Evolutionary conservation across 2,329 filamentous ascomycete genomes (phyloP).

Genomic region (Coniochaeta ligniaria): DNA sequence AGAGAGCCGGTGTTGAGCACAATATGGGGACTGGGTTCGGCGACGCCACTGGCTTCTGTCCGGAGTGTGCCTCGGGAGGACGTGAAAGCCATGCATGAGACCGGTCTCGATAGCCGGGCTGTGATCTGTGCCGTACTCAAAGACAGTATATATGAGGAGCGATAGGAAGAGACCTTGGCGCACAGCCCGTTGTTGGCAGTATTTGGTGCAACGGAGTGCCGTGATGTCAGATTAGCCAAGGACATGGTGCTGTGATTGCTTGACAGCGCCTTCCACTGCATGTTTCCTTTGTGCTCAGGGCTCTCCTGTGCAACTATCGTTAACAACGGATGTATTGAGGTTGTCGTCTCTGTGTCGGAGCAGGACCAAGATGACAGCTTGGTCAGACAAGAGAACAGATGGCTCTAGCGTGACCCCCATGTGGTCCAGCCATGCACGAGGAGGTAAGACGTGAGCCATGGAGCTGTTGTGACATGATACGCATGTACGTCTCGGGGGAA

Average conservation of each 20-base stretch:
- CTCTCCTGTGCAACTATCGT: background rate
- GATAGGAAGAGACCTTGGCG: background rate
- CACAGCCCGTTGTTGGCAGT: too few species aligned
- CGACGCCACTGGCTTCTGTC: background rate
- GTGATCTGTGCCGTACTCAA: background rate
- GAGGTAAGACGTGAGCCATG: background rate
- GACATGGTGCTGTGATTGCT: too few species aligned
- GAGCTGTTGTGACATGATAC: background rate
- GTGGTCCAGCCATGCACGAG: background rate
- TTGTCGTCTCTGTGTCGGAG: background rate
- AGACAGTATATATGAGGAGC: background rate
- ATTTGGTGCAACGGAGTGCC: too few species aligned
- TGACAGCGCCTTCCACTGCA: too few species aligned
- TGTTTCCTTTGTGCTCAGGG: background rate
- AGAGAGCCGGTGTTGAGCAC: background rate
- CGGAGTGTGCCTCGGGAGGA: background rate
- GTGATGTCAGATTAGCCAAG: too few species aligned
- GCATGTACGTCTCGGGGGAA: constrained; percentile 7
- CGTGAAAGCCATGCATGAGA: background rate
- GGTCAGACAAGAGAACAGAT: background rate
- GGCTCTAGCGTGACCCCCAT: background rate
- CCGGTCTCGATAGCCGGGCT: background rate
- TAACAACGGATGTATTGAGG: background rate
- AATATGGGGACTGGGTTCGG: background rate
- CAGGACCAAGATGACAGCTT: background rate